Evolutionary conservation across 148 eudicot genomes (phyloP).

Genomic region (Vaccinium darrowii): DNA sequence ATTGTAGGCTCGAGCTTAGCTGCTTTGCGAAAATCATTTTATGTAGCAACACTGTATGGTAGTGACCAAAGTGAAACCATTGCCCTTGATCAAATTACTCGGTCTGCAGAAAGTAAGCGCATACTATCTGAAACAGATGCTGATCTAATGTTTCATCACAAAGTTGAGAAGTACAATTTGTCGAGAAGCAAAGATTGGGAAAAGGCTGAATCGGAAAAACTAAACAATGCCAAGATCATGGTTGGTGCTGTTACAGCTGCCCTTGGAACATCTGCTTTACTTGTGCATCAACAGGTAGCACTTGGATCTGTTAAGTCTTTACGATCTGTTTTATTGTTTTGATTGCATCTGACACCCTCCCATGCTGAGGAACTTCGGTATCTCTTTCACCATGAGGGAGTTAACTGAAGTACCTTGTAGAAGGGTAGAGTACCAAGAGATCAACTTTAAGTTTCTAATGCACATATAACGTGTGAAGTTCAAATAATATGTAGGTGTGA

Average conservation of each 20-base stretch:
- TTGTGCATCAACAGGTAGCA: slow-evolving; percentile 63
- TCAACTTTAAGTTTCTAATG: background rate
- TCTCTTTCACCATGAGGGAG: background rate
- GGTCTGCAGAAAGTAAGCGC: slow-evolving; percentile 18
- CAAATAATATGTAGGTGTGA: background rate
- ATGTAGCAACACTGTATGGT: slow-evolving; percentile 33
- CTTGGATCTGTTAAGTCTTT: background rate
- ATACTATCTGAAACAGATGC: slow-evolving; percentile 25
- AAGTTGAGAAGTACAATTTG: slow-evolving; percentile 19
- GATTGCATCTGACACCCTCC: background rate
- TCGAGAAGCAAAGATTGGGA: slow-evolving; percentile 20
- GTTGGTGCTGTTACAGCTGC: slow-evolving; percentile 96
- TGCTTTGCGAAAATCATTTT: slow-evolving; percentile 54
- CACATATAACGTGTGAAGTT: background rate
- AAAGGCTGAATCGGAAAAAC: slow-evolving; percentile 21
- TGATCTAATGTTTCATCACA: slow-evolving; percentile 25
- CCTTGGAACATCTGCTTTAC: slow-evolving; percentile 80
- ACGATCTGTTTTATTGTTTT: slow-evolving; percentile 5
- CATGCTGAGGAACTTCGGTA: background rate
- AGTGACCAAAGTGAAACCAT: slow-evolving; percentile 22
- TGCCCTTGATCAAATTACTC: slow-evolving; percentile 28
- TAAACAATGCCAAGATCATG: slow-evolving; percentile 44
- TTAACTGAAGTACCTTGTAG: background rate
- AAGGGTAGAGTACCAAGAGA: background rate
- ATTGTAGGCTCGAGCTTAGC: slow-evolving; percentile 84